A percentile compares a stretch with the other conserved stretches of the same genome.
phyloP scores from a whole-genome alignment of 2,329 filamentous ascomycete species.

The Eutypella sp. region DNA sequence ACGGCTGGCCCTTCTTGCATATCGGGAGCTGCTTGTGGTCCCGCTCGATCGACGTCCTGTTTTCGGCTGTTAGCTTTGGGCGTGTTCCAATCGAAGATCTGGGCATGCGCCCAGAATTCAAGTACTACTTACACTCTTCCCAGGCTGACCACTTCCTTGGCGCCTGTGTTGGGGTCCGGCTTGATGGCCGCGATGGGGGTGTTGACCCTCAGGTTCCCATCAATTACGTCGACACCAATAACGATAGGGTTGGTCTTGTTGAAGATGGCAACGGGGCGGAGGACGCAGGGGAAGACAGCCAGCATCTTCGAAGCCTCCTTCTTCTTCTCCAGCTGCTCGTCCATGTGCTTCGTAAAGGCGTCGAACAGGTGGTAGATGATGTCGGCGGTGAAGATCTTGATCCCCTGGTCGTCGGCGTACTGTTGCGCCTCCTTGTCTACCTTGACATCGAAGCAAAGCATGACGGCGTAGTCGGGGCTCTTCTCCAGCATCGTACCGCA shows the following conservation, averaged over 20 bases:
- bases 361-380: slow-evolving; percentile 99
- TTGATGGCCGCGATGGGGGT: slow-evolving; percentile 88
- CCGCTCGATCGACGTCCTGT: slow-evolving; percentile 88
- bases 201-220: slow-evolving; percentile 79
- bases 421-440: slow-evolving; percentile 92
- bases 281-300: slow-evolving; percentile 94
- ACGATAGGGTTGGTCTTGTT: slow-evolving; percentile 98
- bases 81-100: too few species aligned
- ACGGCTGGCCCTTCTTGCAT: slow-evolving; percentile 96
- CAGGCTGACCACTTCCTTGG: slow-evolving; percentile 77
- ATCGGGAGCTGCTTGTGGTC: slow-evolving; percentile 92
- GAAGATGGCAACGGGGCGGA: slow-evolving; percentile 87
- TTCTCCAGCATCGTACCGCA: slow-evolving; percentile 96
- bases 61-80: slow-evolving; percentile 22
- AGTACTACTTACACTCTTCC: slow-evolving; percentile 94
- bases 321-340: slow-evolving; percentile 77
- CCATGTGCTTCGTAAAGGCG: slow-evolving; percentile 93
- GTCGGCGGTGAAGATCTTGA: slow-evolving; percentile 97
- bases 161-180: slow-evolving; percentile 69
- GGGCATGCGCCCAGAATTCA: too few species aligned
- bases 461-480: slow-evolving; percentile 90
- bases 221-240: slow-evolving; percentile 90
- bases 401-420: slow-evolving; percentile 88
- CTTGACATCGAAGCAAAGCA: slow-evolving; percentile 99
- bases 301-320: slow-evolving; percentile 95